phyloP scores from a whole-genome alignment of 768 basidiomycete genomes.

The Russula vinacea region DNA sequence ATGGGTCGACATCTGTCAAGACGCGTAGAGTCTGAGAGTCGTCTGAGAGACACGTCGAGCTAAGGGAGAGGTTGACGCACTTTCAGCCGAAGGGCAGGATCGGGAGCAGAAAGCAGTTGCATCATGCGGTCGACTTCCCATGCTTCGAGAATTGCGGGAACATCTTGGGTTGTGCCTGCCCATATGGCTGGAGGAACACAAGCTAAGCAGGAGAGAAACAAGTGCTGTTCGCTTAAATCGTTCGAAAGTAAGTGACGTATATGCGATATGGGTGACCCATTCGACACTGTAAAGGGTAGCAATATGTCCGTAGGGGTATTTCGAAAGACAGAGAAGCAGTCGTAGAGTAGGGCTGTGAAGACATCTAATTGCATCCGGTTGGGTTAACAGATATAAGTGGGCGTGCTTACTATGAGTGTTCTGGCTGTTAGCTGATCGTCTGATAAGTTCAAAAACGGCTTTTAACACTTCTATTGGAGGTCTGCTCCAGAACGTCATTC shows the following conservation, averaged over 20 bases:
- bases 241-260: conserved; percentile 61
- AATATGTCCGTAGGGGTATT: conserved; percentile 21
- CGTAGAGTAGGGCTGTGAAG: conserved; percentile 17
- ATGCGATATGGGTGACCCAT: conserved; percentile 38
- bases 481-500: conserved; percentile 12
- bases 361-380: not conserved
- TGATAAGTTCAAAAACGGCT: conserved; percentile 20
- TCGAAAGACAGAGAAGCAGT: conserved; percentile 23
- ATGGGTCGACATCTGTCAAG: conserved; percentile 54
- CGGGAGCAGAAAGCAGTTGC: conserved; percentile 59
- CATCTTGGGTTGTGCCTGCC: conserved; percentile 58
- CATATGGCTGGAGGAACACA: conserved; percentile 57
- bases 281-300: conserved; percentile 11
- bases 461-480: conserved; percentile 23
- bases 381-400: not conserved
- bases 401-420: conserved; percentile 17
- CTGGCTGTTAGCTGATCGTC: conserved; percentile 7
- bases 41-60: conserved; percentile 4
- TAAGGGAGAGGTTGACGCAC: conserved; percentile 39
- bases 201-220: conserved; percentile 63
- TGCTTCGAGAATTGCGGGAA: conserved; percentile 56
- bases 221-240: conserved; percentile 58
- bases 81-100: conserved; percentile 55
- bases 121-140: conserved; percentile 74
- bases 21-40: conserved; percentile 54